phyloP scores from a whole-genome alignment of 352 stramenopile genomes.

The Elongisporangium undulatum region DNA sequence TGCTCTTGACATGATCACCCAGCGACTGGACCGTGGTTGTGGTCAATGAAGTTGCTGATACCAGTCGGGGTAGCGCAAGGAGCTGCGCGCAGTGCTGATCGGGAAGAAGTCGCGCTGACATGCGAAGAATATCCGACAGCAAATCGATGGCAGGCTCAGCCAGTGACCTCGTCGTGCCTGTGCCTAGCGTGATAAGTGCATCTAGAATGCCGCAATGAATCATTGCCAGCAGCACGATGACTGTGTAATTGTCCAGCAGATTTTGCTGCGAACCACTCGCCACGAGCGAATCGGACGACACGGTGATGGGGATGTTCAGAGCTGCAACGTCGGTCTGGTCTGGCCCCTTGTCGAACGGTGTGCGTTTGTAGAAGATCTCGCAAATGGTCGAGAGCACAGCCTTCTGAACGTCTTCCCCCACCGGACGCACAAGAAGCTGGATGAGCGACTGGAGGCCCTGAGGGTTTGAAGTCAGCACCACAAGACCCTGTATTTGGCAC shows the following conservation, averaged over 20 bases:
- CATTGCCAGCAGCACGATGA: conserved; percentile 82
- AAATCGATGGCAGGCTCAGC: conserved; percentile 84
- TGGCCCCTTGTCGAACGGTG: conserved; percentile 65
- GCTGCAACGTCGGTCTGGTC: conserved; percentile 29
- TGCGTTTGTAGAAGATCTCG: conserved; percentile 88
- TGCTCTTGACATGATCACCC: conserved; percentile 62
- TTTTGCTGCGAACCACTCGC: conserved; percentile 54
- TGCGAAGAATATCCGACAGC: conserved; percentile 77
- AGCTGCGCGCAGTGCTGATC: conserved; percentile 82
- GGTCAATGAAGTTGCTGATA: conserved; percentile 75
- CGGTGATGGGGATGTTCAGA: conserved; percentile 57
- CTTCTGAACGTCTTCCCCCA: conserved; percentile 88
- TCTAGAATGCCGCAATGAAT: conserved; percentile 84
- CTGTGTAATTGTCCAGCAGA: conserved; percentile 86
- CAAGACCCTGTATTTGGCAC: conserved; percentile 43
- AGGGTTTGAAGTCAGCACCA: conserved; percentile 84
- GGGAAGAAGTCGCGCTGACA: conserved; percentile 76
- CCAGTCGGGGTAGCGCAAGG: conserved; percentile 69
- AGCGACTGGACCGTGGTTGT: conserved; percentile 67
- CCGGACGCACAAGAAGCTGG: conserved; percentile 81
- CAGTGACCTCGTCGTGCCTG: conserved; percentile 59
- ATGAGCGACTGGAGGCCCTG: conserved; percentile 84
- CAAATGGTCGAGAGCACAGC: conserved; percentile 85
- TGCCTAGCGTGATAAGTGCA: conserved; percentile 79
- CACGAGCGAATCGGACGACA: conserved; percentile 27